Evolutionary conservation across 805 yeast species (phyloP), one percentile per base, ranked within the genome.

Genomic region (Metschnikowia bowlesiae): DNA sequence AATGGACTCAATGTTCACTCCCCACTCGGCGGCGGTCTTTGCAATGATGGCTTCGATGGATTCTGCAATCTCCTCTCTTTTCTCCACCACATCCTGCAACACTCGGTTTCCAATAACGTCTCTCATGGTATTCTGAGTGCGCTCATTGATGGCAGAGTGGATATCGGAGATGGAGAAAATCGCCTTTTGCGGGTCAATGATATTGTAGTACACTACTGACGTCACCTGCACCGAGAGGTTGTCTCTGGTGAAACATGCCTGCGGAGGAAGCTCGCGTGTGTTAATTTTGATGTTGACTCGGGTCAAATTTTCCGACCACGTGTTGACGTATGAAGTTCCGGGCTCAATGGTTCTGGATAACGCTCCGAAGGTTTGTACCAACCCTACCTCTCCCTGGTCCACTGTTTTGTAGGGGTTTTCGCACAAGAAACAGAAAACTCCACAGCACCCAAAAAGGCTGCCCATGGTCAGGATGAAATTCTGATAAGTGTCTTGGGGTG

Each of bases 91-190:
- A 57, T 84, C 89, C 67, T 84, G 90, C 58, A 84, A 70, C 18
- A 71, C 73, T 45, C 87, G 68, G 33, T 84, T 73, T 54, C 90
- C 90, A 49, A 83, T 76, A 22, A 84, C 90, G 56, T 84, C 87
- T 64, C 90, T 74, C 60, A 84, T 69, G 3, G 90, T 84, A 39
- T 88, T 84, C 65, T 84, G 87, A 5, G 89, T 83, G 62, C 89
- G 73, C 63, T 84, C 89, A 47, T 73, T 67, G 48, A 84, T 73
- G 14, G 89, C 85, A 39, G 64, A 66, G 52, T 74, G 74, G 50
- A 84, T 78, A 58, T 81, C 66, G 33, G 72, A 64, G 54, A 84
- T 81, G 31, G 83, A 79, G 58, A 77, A 84, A 47, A 75, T 69
- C 14, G 89, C 86, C 70, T 76, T 79, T 59, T 82, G 84, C 1